Evolutionary conservation across 2,329 filamentous ascomycete species (phyloP).

Genomic region (Colletotrichum lindemuthianum): DNA sequence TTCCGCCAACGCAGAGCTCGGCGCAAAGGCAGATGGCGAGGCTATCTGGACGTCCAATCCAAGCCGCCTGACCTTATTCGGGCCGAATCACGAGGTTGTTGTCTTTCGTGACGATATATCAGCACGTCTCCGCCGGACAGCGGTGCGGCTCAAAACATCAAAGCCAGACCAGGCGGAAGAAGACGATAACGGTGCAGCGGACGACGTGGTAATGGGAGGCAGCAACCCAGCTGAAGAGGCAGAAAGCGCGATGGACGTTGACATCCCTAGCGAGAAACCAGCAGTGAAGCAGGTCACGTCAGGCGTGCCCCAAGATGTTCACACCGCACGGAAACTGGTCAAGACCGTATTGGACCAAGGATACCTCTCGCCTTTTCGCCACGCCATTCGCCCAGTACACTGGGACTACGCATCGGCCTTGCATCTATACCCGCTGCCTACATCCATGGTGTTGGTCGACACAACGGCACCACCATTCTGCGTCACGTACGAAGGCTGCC

Average conservation of each 20-base stretch:
- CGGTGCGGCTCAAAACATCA: slow-evolving; percentile 72
- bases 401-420: slow-evolving; percentile 87
- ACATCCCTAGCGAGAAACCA: slow-evolving; percentile 41
- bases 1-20: slow-evolving; percentile 76
- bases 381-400: slow-evolving; percentile 81
- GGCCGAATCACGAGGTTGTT: slow-evolving; percentile 86
- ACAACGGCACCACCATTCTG: slow-evolving; percentile 83
- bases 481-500: slow-evolving; percentile 92
- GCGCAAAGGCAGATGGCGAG: slow-evolving; percentile 65
- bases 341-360: slow-evolving; percentile 94
- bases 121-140: slow-evolving; percentile 78
- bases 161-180: slow-evolving; percentile 45
- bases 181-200: slow-evolving; percentile 40
- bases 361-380: slow-evolving; percentile 85
- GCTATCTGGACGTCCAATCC: slow-evolving; percentile 93
- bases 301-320: slow-evolving; percentile 58
- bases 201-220: slow-evolving; percentile 48
- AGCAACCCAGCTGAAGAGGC: slow-evolving; percentile 38
- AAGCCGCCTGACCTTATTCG: slow-evolving; percentile 83
- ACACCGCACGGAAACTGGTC: slow-evolving; percentile 79
- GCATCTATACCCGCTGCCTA: slow-evolving; percentile 89
- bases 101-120: slow-evolving; percentile 89
- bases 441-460: slow-evolving; percentile 84
- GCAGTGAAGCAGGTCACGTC: slow-evolving; percentile 22
- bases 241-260: slow-evolving; percentile 56